Conservation (phyloP, 768 basidiomycete species). For the Hericium rajendrae region DNA sequence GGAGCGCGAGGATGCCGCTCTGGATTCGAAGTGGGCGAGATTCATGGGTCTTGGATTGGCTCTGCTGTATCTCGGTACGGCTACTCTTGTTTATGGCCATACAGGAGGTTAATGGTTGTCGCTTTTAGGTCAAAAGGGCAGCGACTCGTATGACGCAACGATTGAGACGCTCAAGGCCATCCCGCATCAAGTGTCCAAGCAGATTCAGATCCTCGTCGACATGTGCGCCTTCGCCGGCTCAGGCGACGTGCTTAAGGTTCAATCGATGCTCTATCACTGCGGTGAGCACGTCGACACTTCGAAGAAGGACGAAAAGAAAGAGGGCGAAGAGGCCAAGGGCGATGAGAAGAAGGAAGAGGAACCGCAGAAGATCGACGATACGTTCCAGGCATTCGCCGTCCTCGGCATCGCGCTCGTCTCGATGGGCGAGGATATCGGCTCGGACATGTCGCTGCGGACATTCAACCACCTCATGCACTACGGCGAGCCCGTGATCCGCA, state of each 20-base stretch:
- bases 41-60: conserved; percentile 88
- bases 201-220: conserved; percentile 86
- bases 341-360: conserved; percentile 49
- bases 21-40: conserved; percentile 90
- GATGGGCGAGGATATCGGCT: conserved; percentile 97
- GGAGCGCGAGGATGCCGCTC: conserved; percentile 65
- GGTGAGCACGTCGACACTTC: conserved; percentile 73
- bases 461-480: conserved; percentile 99
- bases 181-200: conserved; percentile 84
- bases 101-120: neutral
- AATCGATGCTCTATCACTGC: conserved; percentile 86
- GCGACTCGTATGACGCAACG: conserved; percentile 69
- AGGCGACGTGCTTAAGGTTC: conserved; percentile 89
- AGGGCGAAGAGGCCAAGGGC: conserved; percentile 51
- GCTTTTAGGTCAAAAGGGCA: conserved; percentile 74
- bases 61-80: conserved; percentile 76
- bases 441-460: conserved; percentile 94
- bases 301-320: conserved; percentile 31
- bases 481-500: conserved; percentile 87
- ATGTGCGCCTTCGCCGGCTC: conserved; percentile 93
- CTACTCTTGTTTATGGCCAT: neutral
- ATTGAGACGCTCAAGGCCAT: conserved; percentile 90
- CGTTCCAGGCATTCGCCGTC: conserved; percentile 87
- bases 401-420: conserved; percentile 90
- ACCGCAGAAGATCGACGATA: conserved; percentile 50